These are phyloP conservation scores for Ceratocystis albifundus DNA, from an alignment of 2,329 filamentous ascomycete genomes.

Conservation along the genomic window DNA sequence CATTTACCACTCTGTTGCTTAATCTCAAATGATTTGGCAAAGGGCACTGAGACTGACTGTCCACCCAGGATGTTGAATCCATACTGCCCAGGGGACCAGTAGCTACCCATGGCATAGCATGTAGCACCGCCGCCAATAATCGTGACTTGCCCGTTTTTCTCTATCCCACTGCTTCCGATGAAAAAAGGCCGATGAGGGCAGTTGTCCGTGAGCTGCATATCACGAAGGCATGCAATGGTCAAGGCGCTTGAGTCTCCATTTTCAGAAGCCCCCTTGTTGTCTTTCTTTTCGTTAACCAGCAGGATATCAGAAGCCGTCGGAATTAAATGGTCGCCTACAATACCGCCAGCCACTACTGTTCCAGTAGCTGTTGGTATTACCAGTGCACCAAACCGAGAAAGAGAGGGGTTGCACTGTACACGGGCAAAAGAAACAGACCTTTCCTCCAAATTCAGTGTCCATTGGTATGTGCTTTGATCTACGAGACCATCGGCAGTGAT, in stretches of 20 bases:
- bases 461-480: constrained; percentile 51
- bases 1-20: neutral
- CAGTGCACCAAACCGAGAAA: constrained; percentile 16
- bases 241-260: neutral
- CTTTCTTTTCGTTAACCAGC: neutral
- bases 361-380: constrained; percentile 29
- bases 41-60: neutral
- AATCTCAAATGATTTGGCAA: neutral
- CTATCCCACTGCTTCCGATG: constrained; percentile 52
- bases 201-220: constrained; percentile 14
- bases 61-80: constrained; percentile 23
- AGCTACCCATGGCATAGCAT: constrained; percentile 83
- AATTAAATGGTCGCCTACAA: constrained; percentile 11
- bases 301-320: constrained; percentile 17
- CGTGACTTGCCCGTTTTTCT: constrained; percentile 38
- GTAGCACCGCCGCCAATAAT: constrained; percentile 71
- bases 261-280: neutral
- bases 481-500: constrained; percentile 54
- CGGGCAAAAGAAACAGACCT: neutral
- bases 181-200: constrained; percentile 45
- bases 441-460: constrained; percentile 37
- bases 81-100: constrained; percentile 58
- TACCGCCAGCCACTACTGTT: constrained; percentile 27
- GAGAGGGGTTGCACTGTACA: neutral
- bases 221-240: constrained; percentile 4